These are phyloP conservation scores for Gossypium raimondii DNA, from an alignment of 345 rosid genomes.

Conservation along the genomic window DNA sequence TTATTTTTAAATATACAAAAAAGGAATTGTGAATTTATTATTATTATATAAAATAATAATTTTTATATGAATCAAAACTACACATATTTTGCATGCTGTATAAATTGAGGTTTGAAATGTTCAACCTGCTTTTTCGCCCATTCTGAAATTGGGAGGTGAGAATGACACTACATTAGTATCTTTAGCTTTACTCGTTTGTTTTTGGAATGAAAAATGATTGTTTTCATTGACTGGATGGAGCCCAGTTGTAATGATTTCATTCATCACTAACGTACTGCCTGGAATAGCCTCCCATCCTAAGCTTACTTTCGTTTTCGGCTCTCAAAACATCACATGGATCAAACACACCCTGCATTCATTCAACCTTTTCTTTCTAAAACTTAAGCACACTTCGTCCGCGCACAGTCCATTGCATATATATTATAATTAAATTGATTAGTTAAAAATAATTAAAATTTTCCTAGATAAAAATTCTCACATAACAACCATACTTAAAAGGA, in stretches of 20 bases:
- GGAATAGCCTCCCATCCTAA: neutral
- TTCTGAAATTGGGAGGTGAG: neutral
- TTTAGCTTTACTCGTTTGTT: neutral
- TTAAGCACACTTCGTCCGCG: neutral
- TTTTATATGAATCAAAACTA: neutral
- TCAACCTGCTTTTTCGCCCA: neutral
- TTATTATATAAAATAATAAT: too few relatives aligned
- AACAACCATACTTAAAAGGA: too few relatives aligned
- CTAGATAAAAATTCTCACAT: too few relatives aligned
- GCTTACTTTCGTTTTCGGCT: neutral
- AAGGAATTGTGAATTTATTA: too few relatives aligned
- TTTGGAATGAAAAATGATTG: neutral
- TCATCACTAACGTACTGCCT: neutral
- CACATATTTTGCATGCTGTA: neutral
- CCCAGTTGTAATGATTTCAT: neutral
- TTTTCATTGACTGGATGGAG: neutral
- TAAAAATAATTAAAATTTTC: too few relatives aligned
- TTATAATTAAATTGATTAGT: too few relatives aligned
- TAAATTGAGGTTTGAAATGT: neutral
- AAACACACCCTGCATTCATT: neutral
- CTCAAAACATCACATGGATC: neutral
- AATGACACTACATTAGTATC: neutral
- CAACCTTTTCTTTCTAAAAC: neutral
- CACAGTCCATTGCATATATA: neutral
- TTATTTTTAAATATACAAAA: too few relatives aligned